Base-by-base conservation (phyloP, 2,329 filamentous ascomycete genomes). In the Neofusicoccum ribis region DNA sequence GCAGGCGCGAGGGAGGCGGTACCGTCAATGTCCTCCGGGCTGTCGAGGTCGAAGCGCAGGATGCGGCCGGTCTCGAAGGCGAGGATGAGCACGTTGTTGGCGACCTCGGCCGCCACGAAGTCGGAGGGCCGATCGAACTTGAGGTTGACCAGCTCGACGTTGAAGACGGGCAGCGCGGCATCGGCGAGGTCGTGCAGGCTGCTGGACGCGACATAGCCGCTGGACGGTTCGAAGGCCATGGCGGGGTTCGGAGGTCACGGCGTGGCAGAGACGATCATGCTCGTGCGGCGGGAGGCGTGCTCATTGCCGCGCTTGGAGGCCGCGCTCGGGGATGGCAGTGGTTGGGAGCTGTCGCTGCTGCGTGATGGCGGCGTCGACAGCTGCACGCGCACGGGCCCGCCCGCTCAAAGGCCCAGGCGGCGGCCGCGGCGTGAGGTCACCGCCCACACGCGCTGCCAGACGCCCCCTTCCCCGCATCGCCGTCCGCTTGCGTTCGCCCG, bases 91-190 rank as follows among this genome's bases (percentile, higher is more conserved):
- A 98, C 93, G 82, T 99, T 97, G 79, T 99, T 98, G 69, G 94
- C 93, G 64, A 98, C 94, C 79, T 97, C 93, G 46, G 93, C 93
- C 17, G 95, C 93, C 54, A 97, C 95, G 75, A 99, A 98, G 78
- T 97, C 92, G 69, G 94, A 93, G 1, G 94, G 92, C 72, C 98
- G 90, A 67, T 92, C 90, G 84, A 99, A 99, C 77, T 95, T 91
- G 68, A 98, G 88, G 82, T 96, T 90, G 44, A 98, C 95, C 68
- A 87, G 89, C 80, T 97, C 91, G 75, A 98, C 89, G 76, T 95
- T 91, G 83, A 99, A 99, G 80, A 99, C 96, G 71, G 94, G 93
- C 66, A 94, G 82, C 64, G 88, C 78, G 31, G 80, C 84, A 71
- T 89, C 86, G 68, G 86, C 82, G 63, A 85, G 78, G 71, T 87